A percentile compares a stretch with the other conserved stretches of the same genome.
Conservation (phyloP, 75 land plant genomes). For the Pinus taeda region DNA sequence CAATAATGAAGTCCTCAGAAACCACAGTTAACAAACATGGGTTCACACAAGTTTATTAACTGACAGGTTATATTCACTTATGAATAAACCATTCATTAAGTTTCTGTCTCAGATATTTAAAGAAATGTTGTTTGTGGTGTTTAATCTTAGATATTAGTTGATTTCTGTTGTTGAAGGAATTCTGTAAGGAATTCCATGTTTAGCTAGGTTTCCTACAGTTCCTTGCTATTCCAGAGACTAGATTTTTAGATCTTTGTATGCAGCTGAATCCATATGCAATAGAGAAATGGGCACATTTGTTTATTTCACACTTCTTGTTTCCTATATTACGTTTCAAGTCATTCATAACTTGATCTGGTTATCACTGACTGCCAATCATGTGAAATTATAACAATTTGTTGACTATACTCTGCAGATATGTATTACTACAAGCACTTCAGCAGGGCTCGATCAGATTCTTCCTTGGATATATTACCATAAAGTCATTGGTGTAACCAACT, state of each 20-base stretch:
- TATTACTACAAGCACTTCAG: constrained; percentile 84
- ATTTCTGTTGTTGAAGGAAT: too few relatives aligned
- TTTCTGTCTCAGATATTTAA: too few relatives aligned
- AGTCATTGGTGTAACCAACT: constrained; percentile 82
- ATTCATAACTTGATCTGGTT: neutral
- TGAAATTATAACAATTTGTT: neutral
- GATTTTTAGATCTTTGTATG: neutral
- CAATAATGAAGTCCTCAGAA: too few relatives aligned
- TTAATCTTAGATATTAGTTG: too few relatives aligned
- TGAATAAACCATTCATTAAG: too few relatives aligned
- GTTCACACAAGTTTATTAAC: too few relatives aligned
- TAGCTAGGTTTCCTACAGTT: too few relatives aligned
- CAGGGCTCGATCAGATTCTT: constrained; percentile 89
- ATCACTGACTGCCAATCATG: neutral
- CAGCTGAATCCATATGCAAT: neutral
- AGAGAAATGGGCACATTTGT: neutral
- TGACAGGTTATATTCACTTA: too few relatives aligned
- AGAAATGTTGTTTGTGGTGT: too few relatives aligned
- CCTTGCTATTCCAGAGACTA: neutral
- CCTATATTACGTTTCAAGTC: neutral
- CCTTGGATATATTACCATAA: constrained; percentile 94
- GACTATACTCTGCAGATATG: constrained; percentile 42
- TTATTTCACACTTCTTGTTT: neutral
- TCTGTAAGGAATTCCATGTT: neutral
- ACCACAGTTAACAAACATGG: too few relatives aligned